These are phyloP conservation scores for Stephanodiscus triporus DNA, from an alignment of 108 stramenopile species.

Conservation along the genomic window DNA sequence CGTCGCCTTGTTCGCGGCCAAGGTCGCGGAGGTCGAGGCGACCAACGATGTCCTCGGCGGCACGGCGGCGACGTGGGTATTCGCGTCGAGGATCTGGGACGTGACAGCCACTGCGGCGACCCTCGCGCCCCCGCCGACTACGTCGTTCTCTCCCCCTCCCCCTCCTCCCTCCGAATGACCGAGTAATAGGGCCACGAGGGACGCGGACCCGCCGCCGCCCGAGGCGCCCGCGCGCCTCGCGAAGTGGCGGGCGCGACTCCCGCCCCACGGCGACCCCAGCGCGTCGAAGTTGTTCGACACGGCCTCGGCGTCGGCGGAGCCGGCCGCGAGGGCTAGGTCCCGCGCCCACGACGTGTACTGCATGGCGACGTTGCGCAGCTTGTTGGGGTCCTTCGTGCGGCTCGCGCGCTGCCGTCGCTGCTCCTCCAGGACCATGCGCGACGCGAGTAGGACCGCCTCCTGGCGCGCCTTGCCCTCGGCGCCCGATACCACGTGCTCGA, in stretches of 20 bases:
- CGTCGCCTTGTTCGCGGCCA: background rate
- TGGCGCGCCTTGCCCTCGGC: slow-evolving; percentile 83
- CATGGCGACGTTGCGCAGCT: slow-evolving; percentile 67
- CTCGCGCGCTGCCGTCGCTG: slow-evolving; percentile 69
- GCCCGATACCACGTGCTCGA: slow-evolving; percentile 85
- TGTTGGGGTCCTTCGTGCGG: slow-evolving; percentile 74
- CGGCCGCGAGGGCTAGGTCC: slow-evolving; percentile 79
- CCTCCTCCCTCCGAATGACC: too few species aligned
- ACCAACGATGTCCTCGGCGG: background rate
- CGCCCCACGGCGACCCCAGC: background rate
- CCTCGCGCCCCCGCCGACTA: slow-evolving; percentile 25
- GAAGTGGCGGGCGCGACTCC: slow-evolving; percentile 41
- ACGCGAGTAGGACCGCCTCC: slow-evolving; percentile 65
- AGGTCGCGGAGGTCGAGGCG: background rate
- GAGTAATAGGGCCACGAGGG: too few species aligned
- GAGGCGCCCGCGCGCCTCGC: slow-evolving; percentile 21
- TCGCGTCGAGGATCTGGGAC: slow-evolving; percentile 46
- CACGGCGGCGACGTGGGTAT: slow-evolving; percentile 23
- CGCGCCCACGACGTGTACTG: slow-evolving; percentile 86
- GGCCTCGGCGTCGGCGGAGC: slow-evolving; percentile 79
- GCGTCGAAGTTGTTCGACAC: slow-evolving; percentile 67
- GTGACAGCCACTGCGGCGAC: slow-evolving; percentile 34
- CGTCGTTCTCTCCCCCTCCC: background rate
- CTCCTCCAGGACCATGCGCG: slow-evolving; percentile 72
- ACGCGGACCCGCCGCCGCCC: background rate